These are phyloP conservation scores for Leccinum uliginosum DNA, from an alignment of 768 basidiomycete genomes.

Conservation along the genomic window DNA sequence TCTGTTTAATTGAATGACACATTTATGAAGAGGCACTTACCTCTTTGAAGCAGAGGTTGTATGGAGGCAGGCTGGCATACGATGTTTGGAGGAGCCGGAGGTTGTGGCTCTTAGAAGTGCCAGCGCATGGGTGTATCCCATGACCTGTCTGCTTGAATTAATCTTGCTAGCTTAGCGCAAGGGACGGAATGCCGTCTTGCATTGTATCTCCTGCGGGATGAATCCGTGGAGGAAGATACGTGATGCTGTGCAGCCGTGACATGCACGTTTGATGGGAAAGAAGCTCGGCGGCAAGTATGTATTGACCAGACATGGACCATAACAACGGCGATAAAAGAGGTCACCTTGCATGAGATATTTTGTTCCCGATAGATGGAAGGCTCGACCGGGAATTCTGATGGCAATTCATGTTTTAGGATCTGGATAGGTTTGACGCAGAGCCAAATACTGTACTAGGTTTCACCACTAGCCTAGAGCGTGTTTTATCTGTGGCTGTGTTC, in stretches of 20 bases:
- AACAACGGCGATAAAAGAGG: neutral
- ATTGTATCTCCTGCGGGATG: neutral
- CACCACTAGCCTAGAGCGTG: no score
- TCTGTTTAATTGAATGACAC: neutral
- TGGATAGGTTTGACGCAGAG: neutral
- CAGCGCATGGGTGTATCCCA: slow-evolving; percentile 1
- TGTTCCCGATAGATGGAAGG: neutral
- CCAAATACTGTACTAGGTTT: no score
- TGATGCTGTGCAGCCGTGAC: neutral
- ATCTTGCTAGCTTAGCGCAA: neutral
- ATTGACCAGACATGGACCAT: neutral
- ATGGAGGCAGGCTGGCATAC: neutral
- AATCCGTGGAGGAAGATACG: neutral
- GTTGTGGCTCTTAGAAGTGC: slow-evolving; percentile 3
- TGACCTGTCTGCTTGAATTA: neutral
- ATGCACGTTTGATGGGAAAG: neutral
- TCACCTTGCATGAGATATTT: neutral
- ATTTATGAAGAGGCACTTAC: neutral
- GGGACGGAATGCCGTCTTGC: slow-evolving; percentile 1
- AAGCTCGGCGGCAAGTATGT: neutral
- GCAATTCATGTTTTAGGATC: no score
- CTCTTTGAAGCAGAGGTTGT: neutral
- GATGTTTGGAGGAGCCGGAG: neutral
- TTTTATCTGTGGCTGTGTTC: no score
- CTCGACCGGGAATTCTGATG: no score